These are phyloP conservation scores for Fonsecaea pedrosoi DNA, from an alignment of 2,329 filamentous ascomycete species.

Conservation along the genomic window DNA sequence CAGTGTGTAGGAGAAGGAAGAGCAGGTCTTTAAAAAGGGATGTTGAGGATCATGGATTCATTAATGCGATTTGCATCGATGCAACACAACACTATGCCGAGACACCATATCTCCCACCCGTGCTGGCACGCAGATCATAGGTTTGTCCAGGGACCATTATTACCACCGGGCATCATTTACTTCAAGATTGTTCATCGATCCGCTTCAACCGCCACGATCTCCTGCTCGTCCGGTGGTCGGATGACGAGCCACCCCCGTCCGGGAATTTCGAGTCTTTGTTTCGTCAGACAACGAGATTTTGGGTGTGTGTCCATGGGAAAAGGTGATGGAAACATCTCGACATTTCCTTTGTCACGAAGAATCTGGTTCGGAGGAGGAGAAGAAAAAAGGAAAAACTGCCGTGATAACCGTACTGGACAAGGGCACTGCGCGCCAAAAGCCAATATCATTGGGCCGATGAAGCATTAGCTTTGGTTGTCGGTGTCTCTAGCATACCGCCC, in stretches of 20 bases:
- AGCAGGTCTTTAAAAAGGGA: background rate
- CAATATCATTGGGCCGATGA: background rate
- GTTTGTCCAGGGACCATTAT: background rate
- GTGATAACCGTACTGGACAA: slow-evolving; percentile 10
- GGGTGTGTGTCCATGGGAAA: background rate
- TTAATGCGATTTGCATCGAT: slow-evolving; percentile 1
- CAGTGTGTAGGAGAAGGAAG: background rate
- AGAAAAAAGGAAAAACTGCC: background rate
- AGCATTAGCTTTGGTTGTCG: slow-evolving; percentile 1
- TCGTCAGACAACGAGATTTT: background rate
- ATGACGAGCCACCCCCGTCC: background rate
- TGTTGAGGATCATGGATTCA: background rate
- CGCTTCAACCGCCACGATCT: background rate
- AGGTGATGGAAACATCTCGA: background rate
- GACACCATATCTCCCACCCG: slow-evolving; percentile 12
- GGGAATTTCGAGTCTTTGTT: background rate
- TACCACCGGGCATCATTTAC: background rate
- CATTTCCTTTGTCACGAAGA: background rate
- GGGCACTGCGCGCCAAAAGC: background rate
- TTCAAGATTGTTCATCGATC: background rate
- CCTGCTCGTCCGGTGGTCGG: background rate
- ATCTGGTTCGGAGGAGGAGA: background rate
- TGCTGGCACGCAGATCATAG: background rate
- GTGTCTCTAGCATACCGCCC: background rate
- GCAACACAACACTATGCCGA: slow-evolving; percentile 6